phyloP scores from a whole-genome alignment of 2,329 filamentous ascomycete genomes.

The Leptographium galeiforme region DNA sequence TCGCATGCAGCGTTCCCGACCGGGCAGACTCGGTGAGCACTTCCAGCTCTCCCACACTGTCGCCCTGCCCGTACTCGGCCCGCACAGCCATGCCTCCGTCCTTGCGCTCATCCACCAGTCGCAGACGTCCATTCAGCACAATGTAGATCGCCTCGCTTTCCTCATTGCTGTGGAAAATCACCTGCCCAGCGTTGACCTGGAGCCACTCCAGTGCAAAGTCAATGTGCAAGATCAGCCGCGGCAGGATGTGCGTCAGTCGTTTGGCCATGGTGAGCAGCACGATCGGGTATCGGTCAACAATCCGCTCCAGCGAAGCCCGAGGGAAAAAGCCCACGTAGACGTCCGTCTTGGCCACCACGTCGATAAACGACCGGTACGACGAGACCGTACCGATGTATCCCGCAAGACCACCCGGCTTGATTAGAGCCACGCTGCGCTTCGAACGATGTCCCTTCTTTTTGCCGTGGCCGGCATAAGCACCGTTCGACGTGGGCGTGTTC shows the following conservation, averaged over 20 bases:
- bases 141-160: conserved; percentile 98
- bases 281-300: conserved; percentile 85
- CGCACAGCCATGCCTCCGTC: conserved; percentile 74
- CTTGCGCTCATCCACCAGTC: conserved; percentile 69
- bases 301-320: conserved; percentile 69
- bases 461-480: conserved; percentile 13
- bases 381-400: conserved; percentile 92
- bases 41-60: conserved; percentile 93
- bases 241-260: conserved; percentile 75
- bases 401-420: conserved; percentile 87
- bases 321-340: conserved; percentile 96
- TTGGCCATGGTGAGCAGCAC: conserved; percentile 94
- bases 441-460: conserved; percentile 32
- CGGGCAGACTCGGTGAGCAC: conserved; percentile 88
- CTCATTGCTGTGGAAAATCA: conserved; percentile 85
- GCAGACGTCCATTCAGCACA: conserved; percentile 81
- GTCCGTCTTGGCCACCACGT: conserved; percentile 94
- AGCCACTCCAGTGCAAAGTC: conserved; percentile 98
- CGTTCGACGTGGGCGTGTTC: not conserved
- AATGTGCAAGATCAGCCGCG: conserved; percentile 83
- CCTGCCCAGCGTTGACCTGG: conserved; percentile 87
- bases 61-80: conserved; percentile 90
- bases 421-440: conserved; percentile 67
- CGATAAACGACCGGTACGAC: conserved; percentile 89
- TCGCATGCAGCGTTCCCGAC: conserved; percentile 87